A percentile compares a stretch with the other conserved stretches of the same genome.
Conservation (phyloP, 345 rosid species). For the Salix arbutifolia region DNA sequence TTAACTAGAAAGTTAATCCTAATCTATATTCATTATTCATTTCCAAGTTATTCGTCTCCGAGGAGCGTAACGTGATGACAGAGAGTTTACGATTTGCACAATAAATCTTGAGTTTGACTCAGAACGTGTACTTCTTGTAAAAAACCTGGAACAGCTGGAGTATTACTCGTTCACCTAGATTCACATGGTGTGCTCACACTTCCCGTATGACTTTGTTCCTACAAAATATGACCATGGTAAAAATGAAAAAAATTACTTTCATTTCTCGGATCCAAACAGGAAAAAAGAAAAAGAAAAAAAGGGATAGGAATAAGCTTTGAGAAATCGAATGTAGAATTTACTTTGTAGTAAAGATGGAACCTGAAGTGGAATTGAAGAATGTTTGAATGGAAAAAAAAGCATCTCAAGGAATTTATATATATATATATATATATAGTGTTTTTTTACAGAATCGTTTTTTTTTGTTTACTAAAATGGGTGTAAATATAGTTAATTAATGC, state of each 20-base stretch:
- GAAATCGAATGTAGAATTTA: not conserved
- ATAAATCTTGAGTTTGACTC: no score
- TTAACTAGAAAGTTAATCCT: no score
- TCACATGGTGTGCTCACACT: no score
- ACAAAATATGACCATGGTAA: not conserved
- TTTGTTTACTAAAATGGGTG: no score
- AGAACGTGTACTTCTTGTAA: no score
- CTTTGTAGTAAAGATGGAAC: not conserved
- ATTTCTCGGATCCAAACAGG: not conserved
- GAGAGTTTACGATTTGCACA: no score
- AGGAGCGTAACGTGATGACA: no score
- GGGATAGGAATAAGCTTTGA: not conserved
- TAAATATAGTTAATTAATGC: no score
- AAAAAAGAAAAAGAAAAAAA: not conserved
- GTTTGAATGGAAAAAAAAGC: not conserved
- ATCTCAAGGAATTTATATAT: not conserved
- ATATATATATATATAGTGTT: no score
- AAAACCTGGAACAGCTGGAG: accelerated
- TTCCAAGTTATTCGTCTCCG: accelerated
- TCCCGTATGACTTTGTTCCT: not conserved
- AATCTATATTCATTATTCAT: no score
- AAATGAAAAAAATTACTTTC: not conserved
- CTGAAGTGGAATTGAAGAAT: not conserved
- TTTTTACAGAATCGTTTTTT: no score
- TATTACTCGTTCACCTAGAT: no score